Conservation (phyloP, 192 early-diverging fungal species). For the Coemansia sp. region DNA sequence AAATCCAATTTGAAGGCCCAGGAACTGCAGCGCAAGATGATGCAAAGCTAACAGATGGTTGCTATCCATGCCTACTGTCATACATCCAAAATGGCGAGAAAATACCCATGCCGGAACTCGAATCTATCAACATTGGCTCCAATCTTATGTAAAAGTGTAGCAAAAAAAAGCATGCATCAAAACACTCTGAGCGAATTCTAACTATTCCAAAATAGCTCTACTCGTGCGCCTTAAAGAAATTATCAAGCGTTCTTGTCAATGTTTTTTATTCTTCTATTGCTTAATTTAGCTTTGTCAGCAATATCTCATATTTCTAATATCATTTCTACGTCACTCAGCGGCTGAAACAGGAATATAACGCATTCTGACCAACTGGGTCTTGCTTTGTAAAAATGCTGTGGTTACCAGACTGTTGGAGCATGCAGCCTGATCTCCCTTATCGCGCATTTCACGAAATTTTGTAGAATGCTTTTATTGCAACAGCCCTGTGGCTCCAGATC, state of each 20-base stretch:
- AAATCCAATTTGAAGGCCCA: conserved; percentile 35
- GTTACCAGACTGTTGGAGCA: background rate
- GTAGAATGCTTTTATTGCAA: background rate
- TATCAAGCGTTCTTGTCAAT: background rate
- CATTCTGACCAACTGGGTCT: background rate
- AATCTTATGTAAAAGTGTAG: conserved; percentile 15
- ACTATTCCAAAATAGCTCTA: background rate
- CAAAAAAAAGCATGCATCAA: background rate
- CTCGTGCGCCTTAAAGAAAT: background rate
- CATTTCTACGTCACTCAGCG: background rate
- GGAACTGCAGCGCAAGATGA: background rate
- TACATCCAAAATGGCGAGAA: conserved; percentile 49
- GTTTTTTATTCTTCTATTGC: background rate
- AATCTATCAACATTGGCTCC: conserved; percentile 45
- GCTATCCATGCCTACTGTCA: conserved; percentile 44
- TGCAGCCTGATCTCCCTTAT: background rate
- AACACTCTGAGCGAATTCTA: background rate
- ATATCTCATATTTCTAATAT: background rate
- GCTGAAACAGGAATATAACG: background rate
- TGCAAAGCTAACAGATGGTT: conserved; percentile 7
- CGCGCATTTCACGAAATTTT: background rate
- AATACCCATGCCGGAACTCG: conserved; percentile 45
- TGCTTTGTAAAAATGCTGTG: background rate
- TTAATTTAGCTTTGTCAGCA: background rate
- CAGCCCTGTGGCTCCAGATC: background rate